Base-by-base conservation (phyloP, 805 yeast species). In the Middelhovenomyces tepae region DNA sequence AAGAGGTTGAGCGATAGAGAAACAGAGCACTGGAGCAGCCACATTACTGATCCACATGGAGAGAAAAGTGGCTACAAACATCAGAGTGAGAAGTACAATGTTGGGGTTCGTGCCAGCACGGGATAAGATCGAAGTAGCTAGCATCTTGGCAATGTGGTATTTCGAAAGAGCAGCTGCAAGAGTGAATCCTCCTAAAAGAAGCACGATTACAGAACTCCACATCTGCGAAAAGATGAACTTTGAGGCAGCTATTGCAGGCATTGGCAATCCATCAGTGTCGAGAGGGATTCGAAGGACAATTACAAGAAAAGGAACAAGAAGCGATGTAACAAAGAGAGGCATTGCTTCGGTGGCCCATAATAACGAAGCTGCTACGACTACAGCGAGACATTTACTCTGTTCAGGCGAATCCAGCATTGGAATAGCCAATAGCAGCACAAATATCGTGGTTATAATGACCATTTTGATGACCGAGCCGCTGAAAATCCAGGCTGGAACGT, bases 11-110 rank as follows among this genome's bases (percentile, higher is more conserved):
- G 89, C 78, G 42, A 89, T 81, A 4, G 95, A 85, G 49, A 72
- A 84, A 59, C 94, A 82, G 35, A 89, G 67, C 2, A 89, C 96
- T 0, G 98, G 98, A 1, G 97, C 91, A 1, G 98, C 98, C 27
- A 89, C 97, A 54, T 89, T 89, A 16, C 94, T 80, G 24, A 89
- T 91, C 93, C 95, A 87, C 84, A 89, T 86, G 4, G 94, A 76
- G 25, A 83, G 75, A 48, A 89, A 75, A 24, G 87, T 64, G 0
- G 96, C 83, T 20, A 89, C 89, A 29, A 70, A 60, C 96, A 91
- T 85, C 39, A 85, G 77, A 4, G 89, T 73, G 27, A 87, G 58
- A 22, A 87, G 61, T 15, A 89, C 78, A 24, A 72, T 67, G 21
- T 78, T 69, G 7, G 97, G 97, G 43, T 78, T 75, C 4, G 89